Evolutionary conservation across 108 stramenopile species (phyloP), one percentile per base, ranked within the genome.

Genomic region (Skeletonema grethae): DNA sequence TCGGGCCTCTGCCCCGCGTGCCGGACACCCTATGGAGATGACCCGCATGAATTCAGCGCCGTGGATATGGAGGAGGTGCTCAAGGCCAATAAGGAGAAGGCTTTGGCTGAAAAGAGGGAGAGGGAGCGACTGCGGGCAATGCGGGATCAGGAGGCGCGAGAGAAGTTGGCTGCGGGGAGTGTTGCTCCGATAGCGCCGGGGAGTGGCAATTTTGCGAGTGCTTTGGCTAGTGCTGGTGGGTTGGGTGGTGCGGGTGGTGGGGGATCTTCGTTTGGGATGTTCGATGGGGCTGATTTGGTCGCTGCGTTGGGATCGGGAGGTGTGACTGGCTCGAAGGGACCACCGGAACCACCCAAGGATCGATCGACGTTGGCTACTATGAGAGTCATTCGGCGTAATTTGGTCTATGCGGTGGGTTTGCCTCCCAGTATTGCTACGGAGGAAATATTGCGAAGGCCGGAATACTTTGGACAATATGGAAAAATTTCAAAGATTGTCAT

Each of bases 401-500:
- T 99, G 63, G 97, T 98, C 24, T 99, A 98, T 77, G 94, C 95
- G 8, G 91, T 97, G 15, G 97, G 97, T 29, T 86, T 99, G 39
- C 96, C 98, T 29, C 79, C 96, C 8, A 70, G 62, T 57, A 86
- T 95, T 53, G 92, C 92, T 10, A 85, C 75, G 9, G 96, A 97
- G 72, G 98, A 99, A 20, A 84, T 73, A 18, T 82, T 99, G 48
- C 83, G 89, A 31, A 92, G 84, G 65, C 83, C 97, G 7, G 97
- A 97, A 65, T 97, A 95, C 69, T 98, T 99, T 75, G 98, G 98
- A 32, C 98, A 98, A 75, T 98, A 98, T 75, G 97, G 98, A 32
- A 95, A 87, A 68, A 95, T 98, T 73, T 77, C 88, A 48, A 99
- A 99, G 86, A 97, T 99, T 82, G 95, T 96, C 16, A 71, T 97